These are phyloP conservation scores for Cladosporium sp. DNA, from an alignment of 2,329 filamentous ascomycete genomes.

Conservation along the genomic window DNA sequence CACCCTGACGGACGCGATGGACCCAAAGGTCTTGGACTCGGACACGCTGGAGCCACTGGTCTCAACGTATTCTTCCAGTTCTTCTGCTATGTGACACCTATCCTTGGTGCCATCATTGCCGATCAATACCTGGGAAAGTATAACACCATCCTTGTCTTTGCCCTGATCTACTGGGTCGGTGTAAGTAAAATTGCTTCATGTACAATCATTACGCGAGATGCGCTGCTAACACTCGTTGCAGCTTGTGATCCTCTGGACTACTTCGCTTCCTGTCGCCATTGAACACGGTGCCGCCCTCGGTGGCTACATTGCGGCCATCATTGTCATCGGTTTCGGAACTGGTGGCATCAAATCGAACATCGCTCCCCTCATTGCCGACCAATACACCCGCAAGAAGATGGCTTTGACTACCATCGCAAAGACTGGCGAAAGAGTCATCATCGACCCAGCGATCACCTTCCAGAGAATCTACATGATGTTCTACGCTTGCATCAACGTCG, in stretches of 20 bases:
- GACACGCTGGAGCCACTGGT: conserved; percentile 40
- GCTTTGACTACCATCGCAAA: conserved; percentile 35
- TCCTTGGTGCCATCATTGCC: conserved; percentile 49
- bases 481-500: conserved; percentile 69
- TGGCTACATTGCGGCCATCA: conserved; percentile 58
- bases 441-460: conserved; percentile 46
- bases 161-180: conserved; percentile 53
- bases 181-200: background rate
- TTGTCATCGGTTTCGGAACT: conserved; percentile 69
- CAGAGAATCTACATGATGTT: conserved; percentile 57
- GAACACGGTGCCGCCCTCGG: conserved; percentile 56
- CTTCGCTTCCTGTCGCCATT: conserved; percentile 61
- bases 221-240: background rate
- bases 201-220: too few species aligned
- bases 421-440: conserved; percentile 42
- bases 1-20: conserved; percentile 35
- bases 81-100: conserved; percentile 46
- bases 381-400: conserved; percentile 39
- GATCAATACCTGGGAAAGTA: conserved; percentile 67
- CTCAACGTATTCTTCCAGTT: conserved; percentile 45
- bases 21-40: conserved; percentile 37
- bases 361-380: conserved; percentile 46
- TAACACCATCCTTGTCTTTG: conserved; percentile 65
- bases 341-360: conserved; percentile 82
- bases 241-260: conserved; percentile 62